Base-by-base conservation (phyloP, 805 yeast species). In the Wickerhamiella galacta region DNA sequence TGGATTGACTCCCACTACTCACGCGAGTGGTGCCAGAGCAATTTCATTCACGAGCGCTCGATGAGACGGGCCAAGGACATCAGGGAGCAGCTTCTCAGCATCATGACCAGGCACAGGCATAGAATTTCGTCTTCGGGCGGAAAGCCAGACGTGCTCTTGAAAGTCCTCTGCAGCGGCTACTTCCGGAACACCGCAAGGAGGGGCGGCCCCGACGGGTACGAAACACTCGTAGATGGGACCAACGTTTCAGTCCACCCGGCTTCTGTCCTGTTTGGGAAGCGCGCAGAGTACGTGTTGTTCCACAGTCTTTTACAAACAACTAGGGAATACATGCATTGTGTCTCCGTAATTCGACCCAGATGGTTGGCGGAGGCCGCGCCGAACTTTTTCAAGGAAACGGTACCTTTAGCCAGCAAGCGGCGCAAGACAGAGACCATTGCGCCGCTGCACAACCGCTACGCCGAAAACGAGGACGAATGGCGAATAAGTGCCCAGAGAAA, bases 221-320 rank as follows among this genome's bases (percentile, higher is more conserved):
- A 48, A 32, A 59, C 64, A 2, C 40, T 61, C 16, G 43, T 45
- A 6, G 61, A 54, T 28, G 34, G 41, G n/a, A 48, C 63, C 2
- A 52, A 57, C 4, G 87, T 82, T 1, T 65, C 60, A 46, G 63
- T 87, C 20, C 98, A 87, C 46, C 98, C 98, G 0, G 75, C 93
- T 0, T 78, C 93, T 0, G 69, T 74, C 0, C 49, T 87, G 20
- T 71, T 68, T 45, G 73, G 70, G 37, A 92, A 90, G 15, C 85
- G 83, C 0, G 75, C 85, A 3, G 75, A 70, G 41, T 59, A 70
- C 34, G 60, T 90, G 4, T 58, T 87, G 11, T 90, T 81, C 51
- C 82, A 83, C 46, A 92, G 87, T 39, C 58, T 87, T 45, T 76
- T 87, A 31, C 54, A 78, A 30, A 87, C 98, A 0, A 68, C 82